Conservation (phyloP, 2,329 filamentous ascomycete species). For the Corniculantispora saksenae region DNA sequence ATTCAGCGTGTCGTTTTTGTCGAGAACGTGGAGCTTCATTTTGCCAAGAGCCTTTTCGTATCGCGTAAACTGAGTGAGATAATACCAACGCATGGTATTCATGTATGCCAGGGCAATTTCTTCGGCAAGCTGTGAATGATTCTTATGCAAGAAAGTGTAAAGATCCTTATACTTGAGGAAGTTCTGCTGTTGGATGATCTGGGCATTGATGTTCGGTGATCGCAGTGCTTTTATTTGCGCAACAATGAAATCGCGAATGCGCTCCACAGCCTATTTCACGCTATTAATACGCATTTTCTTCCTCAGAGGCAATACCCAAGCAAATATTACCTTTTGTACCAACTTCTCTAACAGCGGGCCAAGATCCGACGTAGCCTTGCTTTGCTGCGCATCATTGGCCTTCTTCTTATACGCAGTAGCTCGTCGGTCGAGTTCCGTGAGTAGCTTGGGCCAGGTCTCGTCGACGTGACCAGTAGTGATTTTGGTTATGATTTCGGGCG, state of each 20-base stretch:
- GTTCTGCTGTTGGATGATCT: slow-evolving; percentile 92
- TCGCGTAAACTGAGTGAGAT: slow-evolving; percentile 83
- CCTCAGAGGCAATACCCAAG: neutral
- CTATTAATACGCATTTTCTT: slow-evolving; percentile 21
- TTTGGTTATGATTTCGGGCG: slow-evolving; percentile 78
- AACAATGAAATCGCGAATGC: slow-evolving; percentile 92
- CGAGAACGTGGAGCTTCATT: slow-evolving; percentile 78
- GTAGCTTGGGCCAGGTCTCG: slow-evolving; percentile 79
- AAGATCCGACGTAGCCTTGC: slow-evolving; percentile 80
- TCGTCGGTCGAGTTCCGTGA: slow-evolving; percentile 82
- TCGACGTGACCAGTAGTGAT: slow-evolving; percentile 90
- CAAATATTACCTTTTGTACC: slow-evolving; percentile 68
- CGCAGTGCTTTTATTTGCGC: slow-evolving; percentile 91
- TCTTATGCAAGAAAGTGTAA: slow-evolving; percentile 79
- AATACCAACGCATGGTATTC: slow-evolving; percentile 99
- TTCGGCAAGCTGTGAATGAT: slow-evolving; percentile 80
- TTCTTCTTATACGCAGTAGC: slow-evolving; percentile 71
- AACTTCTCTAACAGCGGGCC: slow-evolving; percentile 83
- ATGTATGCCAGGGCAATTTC: slow-evolving; percentile 93
- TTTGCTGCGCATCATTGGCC: slow-evolving; percentile 58
- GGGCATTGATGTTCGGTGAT: slow-evolving; percentile 94
- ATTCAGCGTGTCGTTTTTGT: slow-evolving; percentile 81
- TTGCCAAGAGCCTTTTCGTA: slow-evolving; percentile 84
- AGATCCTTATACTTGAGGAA: slow-evolving; percentile 88
- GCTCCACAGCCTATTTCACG: slow-evolving; percentile 77